These are phyloP conservation scores for Rhododendron ferrugineum DNA, from an alignment of 148 eudicot genomes.

Conservation along the genomic window DNA sequence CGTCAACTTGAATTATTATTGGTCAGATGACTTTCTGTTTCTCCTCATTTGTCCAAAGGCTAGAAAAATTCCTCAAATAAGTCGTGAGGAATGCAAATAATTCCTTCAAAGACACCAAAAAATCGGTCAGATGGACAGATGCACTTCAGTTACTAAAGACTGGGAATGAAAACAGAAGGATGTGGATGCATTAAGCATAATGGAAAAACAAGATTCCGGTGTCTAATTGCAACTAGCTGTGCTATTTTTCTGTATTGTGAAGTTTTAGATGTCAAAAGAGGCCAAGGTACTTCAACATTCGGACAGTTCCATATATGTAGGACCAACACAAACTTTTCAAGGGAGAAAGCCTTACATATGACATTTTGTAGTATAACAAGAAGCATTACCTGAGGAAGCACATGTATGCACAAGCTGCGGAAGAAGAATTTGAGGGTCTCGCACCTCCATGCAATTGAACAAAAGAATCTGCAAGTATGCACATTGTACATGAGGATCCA, in stretches of 20 bases:
- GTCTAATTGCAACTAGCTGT: not conserved
- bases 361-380: not conserved
- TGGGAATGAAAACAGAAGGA: not conserved
- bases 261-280: not conserved
- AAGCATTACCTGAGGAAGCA: constrained; percentile 58
- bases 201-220: not conserved
- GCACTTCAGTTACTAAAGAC: not conserved
- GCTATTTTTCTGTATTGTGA: not conserved
- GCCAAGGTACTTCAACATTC: not conserved
- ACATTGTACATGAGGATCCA: not conserved
- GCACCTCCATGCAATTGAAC: constrained; percentile 87
- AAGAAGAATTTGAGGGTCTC: constrained; percentile 73
- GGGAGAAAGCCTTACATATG: no score
- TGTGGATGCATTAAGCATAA: not conserved
- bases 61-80: not conserved
- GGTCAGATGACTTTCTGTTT: not conserved
- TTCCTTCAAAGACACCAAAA: not conserved
- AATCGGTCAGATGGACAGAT: not conserved
- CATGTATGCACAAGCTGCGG: constrained; percentile 67
- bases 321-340: not conserved
- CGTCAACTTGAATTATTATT: not conserved
- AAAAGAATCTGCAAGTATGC: constrained; percentile 54
- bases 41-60: not conserved
- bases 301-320: not conserved
- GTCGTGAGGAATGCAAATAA: not conserved